A percentile compares a stretch with the other conserved stretches of the same genome.
Evolutionary conservation across 164 flowering plant species (phyloP).

Genomic region (Kalanchoe fedtschenkoi): DNA sequence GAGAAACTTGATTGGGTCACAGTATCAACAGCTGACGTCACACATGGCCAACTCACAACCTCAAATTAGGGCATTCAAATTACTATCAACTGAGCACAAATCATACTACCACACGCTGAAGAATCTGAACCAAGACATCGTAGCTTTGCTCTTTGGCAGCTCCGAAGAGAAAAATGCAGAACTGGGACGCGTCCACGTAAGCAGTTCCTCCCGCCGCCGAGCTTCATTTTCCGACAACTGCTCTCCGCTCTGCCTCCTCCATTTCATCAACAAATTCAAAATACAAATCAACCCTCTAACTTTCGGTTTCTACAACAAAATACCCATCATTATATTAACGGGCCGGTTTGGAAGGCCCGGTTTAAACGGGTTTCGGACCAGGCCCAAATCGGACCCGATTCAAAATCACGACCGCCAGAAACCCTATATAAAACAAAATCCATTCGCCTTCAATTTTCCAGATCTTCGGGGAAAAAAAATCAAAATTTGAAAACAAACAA

Average conservation of each 20-base stretch:
- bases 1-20: no score
- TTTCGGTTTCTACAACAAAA: no score
- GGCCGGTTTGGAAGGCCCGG: background rate
- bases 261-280: no score
- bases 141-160: constrained; percentile 11
- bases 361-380: background rate
- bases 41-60: background rate
- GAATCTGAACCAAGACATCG: constrained; percentile 18
- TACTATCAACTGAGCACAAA: background rate
- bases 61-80: background rate
- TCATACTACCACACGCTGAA: constrained; percentile 12
- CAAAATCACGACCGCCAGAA: constrained; percentile 3
- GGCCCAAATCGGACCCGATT: background rate
- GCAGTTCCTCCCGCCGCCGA: constrained; percentile 15
- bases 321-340: no score
- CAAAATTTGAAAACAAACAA: background rate
- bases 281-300: background rate
- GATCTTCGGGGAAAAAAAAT: background rate
- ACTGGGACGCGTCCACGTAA: constrained; percentile 22
- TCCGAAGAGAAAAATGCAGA: constrained; percentile 7
- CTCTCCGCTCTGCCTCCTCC: background rate
- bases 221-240: constrained; percentile 17
- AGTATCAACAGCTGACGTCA: background rate
- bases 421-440: no score
- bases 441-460: background rate